Base-by-base conservation (phyloP, 306 rosid species). In the Prunus mongolica region DNA sequence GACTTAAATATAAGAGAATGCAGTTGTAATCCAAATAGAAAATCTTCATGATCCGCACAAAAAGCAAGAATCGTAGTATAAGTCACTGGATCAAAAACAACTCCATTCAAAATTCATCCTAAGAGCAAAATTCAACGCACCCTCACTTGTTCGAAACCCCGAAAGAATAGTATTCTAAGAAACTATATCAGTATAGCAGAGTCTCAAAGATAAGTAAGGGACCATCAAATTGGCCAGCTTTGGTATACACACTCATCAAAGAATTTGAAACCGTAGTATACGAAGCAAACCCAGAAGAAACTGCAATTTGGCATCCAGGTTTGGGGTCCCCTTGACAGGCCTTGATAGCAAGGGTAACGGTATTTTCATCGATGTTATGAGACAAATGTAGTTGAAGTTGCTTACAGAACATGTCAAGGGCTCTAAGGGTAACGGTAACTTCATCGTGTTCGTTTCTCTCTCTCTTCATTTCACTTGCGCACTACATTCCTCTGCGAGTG, bases 131-230 rank as follows among this genome's bases (percentile, higher is more conserved):
- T 16, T 38, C 74, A 93, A 87, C 15, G 92, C 96, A 28, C 78
- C 89, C 27, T 79, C 86, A 74, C 87, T 79, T 80, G 81, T 87
- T 46, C 73, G 77, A 79, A 87, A 93, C 66, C 97, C 96, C 0
- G 97, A 88, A 74, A 93, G 96, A 27, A 93, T 47, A 12, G 96
- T 93, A 77, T 93, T 93, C 96, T 96, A 91, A 77, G 98, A 89
- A 79, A 93, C 93, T 25, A 86, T 71, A 71, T 90, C 93, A 58
- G 84, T 89, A 78, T 63, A 38, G 67, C 71, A 79, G 85, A 78
- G 64, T 83, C 80, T 84, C 83, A 55, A 91, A 93, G 38, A 93
- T 76, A 78, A 71, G 13, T 78, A 87, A 73, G 54, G 93, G 87
- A 45, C 47, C 68, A 8, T 76, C 78, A 8, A 89, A 81, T 4